Evolutionary conservation across 2,329 filamentous ascomycete genomes (phyloP), one percentile per base, ranked within the genome.

Genomic region (Colletotrichum acutatum): DNA sequence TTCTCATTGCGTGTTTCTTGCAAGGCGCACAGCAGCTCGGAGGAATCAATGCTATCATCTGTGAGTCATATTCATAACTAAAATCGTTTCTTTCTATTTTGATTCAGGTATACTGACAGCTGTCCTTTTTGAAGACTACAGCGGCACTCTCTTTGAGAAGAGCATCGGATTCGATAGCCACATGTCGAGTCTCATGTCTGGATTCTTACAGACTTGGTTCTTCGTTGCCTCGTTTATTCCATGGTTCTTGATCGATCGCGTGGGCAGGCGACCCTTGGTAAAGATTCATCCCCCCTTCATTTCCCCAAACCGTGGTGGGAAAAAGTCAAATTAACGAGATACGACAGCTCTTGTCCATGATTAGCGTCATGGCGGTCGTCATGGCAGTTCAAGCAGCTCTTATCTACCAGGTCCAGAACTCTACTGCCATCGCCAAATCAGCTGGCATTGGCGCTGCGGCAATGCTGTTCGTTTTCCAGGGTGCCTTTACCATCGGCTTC

Each of bases 121-220:
- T 22, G 8, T 4, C 7, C 4, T 19, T 49, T 2, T 8, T 49
- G 5, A 16, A 80, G 79, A 87, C 76, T 87, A 87, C 68, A 81
- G 85, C 3, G 82, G 81, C 16, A 85, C 87, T 0, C 76, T 89
- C 0, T 86, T 89, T 66, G 80, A 86, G 65, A 77, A 83, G 22
- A 86, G 83, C 22, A 80, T 89, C 3, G 81, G 82, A 0, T 83
- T 86, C 63, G 77, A 77, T 22, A 76, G 81, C 1, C 81, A 84
- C 56, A 83, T 87, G 77, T 84, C 87, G 4, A 80, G 86, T 4
- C 80, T 89, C 42, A 86, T 90, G 78, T 86, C 86, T n/a, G 86
- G 87, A 42, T 85, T 88, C 74, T 80, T 88, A 14, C 85, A 88
- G 77, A 87, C 86, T 0, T 86, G 82, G 82, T 83, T 82, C 68